These are phyloP conservation scores for Chytriomyces hyalinus DNA, from an alignment of 192 early-diverging fungal genomes.

Conservation along the genomic window DNA sequence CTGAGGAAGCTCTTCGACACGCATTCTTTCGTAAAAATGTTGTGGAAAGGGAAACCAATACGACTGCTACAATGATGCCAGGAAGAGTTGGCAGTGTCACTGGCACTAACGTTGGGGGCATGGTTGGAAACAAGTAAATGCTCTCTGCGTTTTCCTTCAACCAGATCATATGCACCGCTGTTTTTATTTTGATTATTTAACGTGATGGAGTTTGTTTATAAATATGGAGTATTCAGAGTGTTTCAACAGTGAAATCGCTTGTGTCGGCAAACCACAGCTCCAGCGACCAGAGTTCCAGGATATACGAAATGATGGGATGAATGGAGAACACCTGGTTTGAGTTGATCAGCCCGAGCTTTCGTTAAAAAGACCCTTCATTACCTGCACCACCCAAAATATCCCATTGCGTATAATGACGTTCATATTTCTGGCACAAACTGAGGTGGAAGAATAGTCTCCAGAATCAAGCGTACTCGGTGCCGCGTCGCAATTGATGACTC, in stretches of 20 bases:
- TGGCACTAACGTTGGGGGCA: neutral
- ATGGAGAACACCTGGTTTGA: constrained; percentile 12
- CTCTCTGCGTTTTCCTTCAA: neutral
- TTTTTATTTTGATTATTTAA: neutral
- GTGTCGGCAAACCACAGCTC: constrained; percentile 19
- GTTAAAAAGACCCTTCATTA: neutral
- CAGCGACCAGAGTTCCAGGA: constrained; percentile 15
- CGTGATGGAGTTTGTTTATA: neutral
- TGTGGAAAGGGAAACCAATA: constrained; percentile 16
- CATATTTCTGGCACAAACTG: constrained; percentile 8
- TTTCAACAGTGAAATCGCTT: neutral
- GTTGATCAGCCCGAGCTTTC: neutral
- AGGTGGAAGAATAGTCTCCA: constrained; percentile 17
- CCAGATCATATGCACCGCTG: neutral
- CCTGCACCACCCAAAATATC: constrained; percentile 23
- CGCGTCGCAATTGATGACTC: constrained; percentile 6
- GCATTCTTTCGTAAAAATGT: constrained; percentile 67
- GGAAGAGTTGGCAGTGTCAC: neutral
- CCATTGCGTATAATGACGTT: constrained; percentile 1
- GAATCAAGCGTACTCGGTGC: neutral
- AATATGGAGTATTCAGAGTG: neutral
- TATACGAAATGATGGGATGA: constrained; percentile 15
- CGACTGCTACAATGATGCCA: neutral
- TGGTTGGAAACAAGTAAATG: neutral
- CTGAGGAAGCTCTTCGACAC: constrained; percentile 81